Evolutionary conservation across 257 asterid species (phyloP), one percentile per base, ranked within the genome.

Genomic region (Nicotiana sylvestris): DNA sequence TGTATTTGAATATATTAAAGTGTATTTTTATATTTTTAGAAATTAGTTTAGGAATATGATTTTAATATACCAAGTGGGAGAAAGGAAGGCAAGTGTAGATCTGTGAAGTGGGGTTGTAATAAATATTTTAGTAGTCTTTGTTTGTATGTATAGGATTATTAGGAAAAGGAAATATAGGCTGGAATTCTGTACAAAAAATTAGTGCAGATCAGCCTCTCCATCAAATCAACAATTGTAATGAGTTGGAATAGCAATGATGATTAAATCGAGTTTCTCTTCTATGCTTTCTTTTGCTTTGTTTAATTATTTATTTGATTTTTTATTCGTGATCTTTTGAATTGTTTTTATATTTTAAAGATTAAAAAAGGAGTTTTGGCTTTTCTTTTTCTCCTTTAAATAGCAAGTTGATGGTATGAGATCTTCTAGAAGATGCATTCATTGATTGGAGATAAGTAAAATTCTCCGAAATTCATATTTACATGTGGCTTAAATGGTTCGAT

Each of bases 201-300:
- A 57, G 46, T 77, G 51, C 67, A 77, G 81, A 56, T 77, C 2
- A 77, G 66, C 69, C 18, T 57, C 43, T 43, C 46, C 21, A 33
- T 30, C 53, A n/a, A 39, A 78, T 78, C 82, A 78, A 56, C 33
- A 58, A n/a, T 58, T 78, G 82, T 78, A 78, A 27, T 78, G 55
- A 25, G 58, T 37, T 58, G 58, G 29, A 30, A 21, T 1, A 37
- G 6, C 58, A 60, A 21, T 78, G 69, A 43, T 78, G n/a, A 78
- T 51, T 27, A 27, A 35, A 78, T 56, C 82, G 61, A 79, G 70
- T 60, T 57, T 61, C 43, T 37, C 57, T 79, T 35, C 51, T 58
- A 78, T 78, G 39, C 3, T 46, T 13, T 21, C 61, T 72, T 72
- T 46, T n/a, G 6, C 21, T 72, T 72, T 46, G 5, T 72, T 53